Percentiles rank a stretch among this genome's conserved stretches.
Evolutionary conservation across 2,329 filamentous ascomycete species (phyloP).

Genomic region (Gyromitra esculenta): DNA sequence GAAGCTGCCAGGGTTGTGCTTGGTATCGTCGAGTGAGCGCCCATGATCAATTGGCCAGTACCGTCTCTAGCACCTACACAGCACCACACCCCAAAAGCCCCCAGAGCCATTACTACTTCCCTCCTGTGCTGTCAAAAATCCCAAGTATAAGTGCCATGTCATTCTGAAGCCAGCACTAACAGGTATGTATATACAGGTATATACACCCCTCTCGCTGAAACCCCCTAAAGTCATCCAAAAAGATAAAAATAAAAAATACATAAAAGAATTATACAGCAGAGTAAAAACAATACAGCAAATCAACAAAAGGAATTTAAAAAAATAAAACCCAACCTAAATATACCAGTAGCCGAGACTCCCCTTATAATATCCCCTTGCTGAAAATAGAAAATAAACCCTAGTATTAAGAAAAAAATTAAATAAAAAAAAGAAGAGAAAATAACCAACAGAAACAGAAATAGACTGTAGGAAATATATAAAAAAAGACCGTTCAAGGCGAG

Average conservation of each 20-base stretch:
- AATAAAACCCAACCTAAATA: neutral
- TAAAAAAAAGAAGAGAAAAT: neutral
- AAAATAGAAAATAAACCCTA: conserved; percentile 3
- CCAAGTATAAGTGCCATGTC: conserved; percentile 7
- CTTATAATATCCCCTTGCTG: conserved; percentile 2
- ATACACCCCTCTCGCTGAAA: neutral
- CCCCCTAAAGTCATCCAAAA: neutral
- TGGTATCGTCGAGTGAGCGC: neutral
- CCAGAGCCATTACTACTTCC: no score
- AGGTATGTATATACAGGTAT: conserved; percentile 14
- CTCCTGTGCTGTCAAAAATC: neutral
- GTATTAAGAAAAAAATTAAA: conserved; percentile 20
- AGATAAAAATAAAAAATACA: no score
- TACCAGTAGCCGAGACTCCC: conserved; percentile 35
- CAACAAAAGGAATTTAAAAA: neutral
- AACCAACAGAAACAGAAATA: neutral
- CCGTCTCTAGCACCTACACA: no score
- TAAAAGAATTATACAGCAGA: conserved; percentile 1
- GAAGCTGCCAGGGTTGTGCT: neutral
- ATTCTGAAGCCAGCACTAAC: neutral
- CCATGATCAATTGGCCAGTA: neutral
- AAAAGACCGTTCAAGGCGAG: conserved; percentile 8
- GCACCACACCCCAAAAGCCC: no score
- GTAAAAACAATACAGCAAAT: conserved; percentile 7
- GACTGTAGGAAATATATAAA: neutral